Evolutionary conservation across 2,329 filamentous ascomycete genomes (phyloP).

Genomic region (Colletotrichum incanum): DNA sequence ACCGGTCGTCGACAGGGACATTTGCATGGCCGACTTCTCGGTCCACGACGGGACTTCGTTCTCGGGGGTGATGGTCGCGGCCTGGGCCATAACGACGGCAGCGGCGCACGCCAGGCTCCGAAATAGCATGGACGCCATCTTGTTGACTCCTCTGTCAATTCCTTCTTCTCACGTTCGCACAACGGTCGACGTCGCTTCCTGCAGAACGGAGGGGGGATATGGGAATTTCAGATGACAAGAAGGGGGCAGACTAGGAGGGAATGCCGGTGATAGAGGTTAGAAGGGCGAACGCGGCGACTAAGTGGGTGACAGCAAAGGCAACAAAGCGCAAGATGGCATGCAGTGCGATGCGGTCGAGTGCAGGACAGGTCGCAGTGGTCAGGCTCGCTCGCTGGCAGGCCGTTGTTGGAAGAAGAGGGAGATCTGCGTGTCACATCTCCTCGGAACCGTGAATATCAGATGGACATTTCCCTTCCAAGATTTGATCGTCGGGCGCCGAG

Average conservation of each 20-base stretch:
- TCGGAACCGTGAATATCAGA: conserved; percentile 46
- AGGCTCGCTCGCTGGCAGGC: conserved; percentile 29
- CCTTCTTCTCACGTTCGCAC: conserved; percentile 42
- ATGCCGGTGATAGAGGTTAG: conserved; percentile 1
- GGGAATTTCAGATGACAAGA: conserved; percentile 15
- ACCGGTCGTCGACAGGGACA: conserved; percentile 53
- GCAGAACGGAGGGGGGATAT: conserved; percentile 30
- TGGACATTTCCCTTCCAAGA: conserved; percentile 43
- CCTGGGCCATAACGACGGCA: conserved; percentile 53
- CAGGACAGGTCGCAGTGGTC: conserved; percentile 15
- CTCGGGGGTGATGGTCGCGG: conserved; percentile 51
- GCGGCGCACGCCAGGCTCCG: conserved; percentile 51
- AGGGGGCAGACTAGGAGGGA: not conserved
- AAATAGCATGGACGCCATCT: conserved; percentile 53
- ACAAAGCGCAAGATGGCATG: conserved; percentile 25
- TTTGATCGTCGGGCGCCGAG: conserved; percentile 46
- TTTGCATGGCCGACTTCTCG: conserved; percentile 57
- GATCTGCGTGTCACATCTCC: conserved; percentile 49
- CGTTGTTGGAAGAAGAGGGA: conserved; percentile 38
- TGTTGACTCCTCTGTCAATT: conserved; percentile 23
- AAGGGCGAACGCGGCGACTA: conserved; percentile 16
- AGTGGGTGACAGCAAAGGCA: conserved; percentile 8
- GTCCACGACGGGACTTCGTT: conserved; percentile 58
- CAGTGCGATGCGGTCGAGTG: conserved; percentile 26
- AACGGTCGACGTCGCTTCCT: conserved; percentile 57